These are phyloP conservation scores for Fonsecaea multimorphosa DNA, from an alignment of 2,329 filamentous ascomycete species.

Conservation along the genomic window DNA sequence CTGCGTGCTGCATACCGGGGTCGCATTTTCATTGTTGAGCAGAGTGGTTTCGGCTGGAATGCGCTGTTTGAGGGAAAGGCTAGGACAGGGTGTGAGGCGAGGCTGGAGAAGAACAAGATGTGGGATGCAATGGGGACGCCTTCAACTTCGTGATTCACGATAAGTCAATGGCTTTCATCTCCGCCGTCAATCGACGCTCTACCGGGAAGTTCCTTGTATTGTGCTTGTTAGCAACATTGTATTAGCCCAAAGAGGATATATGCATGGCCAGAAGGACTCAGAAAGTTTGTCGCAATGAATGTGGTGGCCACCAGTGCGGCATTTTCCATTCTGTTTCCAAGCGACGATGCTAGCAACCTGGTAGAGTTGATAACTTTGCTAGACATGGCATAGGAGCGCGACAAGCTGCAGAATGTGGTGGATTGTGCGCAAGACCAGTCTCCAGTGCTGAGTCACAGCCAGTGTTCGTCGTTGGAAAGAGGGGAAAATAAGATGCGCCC, in stretches of 20 bases:
- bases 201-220: not conserved
- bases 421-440: not conserved
- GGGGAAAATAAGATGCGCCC: slow-evolving; percentile 7
- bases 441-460: slow-evolving; percentile 13
- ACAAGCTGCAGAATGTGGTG: not conserved
- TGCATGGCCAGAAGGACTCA: not conserved
- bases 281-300: not conserved
- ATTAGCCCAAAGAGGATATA: not conserved
- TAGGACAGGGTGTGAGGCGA: not conserved
- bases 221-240: not conserved
- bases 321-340: not conserved
- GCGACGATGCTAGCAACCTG: not conserved
- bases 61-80: not conserved
- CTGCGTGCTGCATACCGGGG: slow-evolving; percentile 1
- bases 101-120: not conserved
- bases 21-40: not conserved
- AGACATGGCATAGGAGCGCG: not conserved
- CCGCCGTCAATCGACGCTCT: not conserved
- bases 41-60: not conserved
- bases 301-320: not conserved
- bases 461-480: not conserved
- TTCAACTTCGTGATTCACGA: not conserved
- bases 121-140: not conserved
- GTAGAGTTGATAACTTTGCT: slow-evolving; percentile 3
- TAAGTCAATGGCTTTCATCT: not conserved